phyloP scores from a whole-genome alignment of 768 basidiomycete genomes.

The Leccinellum rugosiceps region DNA sequence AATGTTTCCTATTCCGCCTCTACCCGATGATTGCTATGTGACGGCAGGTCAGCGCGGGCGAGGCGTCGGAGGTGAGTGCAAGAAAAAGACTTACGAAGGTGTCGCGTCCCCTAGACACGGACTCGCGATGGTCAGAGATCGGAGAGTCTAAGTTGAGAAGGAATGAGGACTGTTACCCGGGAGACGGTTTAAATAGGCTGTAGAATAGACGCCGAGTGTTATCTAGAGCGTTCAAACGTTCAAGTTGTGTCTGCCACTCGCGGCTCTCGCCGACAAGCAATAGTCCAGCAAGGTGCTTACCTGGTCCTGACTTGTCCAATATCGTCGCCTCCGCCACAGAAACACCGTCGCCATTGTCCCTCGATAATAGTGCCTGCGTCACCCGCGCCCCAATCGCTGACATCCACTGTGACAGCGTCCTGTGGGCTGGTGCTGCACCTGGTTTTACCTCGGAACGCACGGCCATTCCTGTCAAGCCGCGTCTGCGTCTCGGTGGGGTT shows the following conservation, averaged over 20 bases:
- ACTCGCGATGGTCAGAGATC: conserved; percentile 36
- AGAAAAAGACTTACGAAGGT: conserved; percentile 42
- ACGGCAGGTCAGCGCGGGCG: background rate
- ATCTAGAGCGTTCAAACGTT: conserved; percentile 10
- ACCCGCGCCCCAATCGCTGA: conserved; percentile 16
- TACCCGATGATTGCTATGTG: conserved; percentile 52
- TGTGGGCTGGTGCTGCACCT: conserved; percentile 2
- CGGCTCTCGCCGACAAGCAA: conserved; percentile 1
- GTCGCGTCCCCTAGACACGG: conserved; percentile 57
- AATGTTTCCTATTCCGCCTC: conserved; percentile 74
- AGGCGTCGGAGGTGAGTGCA: conserved; percentile 4
- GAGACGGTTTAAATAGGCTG: background rate
- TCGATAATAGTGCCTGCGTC: conserved; percentile 6
- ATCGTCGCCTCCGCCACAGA: conserved; percentile 6
- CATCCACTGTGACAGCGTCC: conserved; percentile 10
- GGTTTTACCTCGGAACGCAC: background rate
- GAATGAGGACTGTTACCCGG: background rate
- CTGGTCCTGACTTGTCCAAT: conserved; percentile 10
- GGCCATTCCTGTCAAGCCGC: conserved; percentile 5
- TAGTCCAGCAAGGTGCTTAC: conserved; percentile 1
- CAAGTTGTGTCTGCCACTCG: conserved; percentile 13
- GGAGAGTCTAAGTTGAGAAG: conserved; percentile 24
- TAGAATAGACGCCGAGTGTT: conserved; percentile 3
- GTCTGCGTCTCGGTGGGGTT: background rate
- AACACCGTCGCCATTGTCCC: background rate